Base-by-base conservation (phyloP, 257 asterid species). In the Mitragyna speciosa region DNA sequence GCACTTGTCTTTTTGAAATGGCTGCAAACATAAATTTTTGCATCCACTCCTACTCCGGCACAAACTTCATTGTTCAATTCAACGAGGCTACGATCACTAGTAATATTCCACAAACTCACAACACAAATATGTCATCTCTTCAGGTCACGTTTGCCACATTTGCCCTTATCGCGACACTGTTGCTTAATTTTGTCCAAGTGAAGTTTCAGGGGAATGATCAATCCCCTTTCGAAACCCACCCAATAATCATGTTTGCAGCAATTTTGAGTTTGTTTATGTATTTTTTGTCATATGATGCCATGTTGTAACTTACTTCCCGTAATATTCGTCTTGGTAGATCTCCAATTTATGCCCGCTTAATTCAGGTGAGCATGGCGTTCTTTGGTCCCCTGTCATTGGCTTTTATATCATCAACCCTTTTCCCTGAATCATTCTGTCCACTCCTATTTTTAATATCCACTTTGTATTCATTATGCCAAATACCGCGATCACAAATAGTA, bases 171-270 rank as follows among this genome's bases (percentile, higher is more conserved):
- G 66, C 66, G 9, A 9, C 76, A 0, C 24, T 28, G 47, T 12
- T 52, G 2, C 69, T 65, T 47, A 64, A 49, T 20, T 73, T 49
- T 61, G n/a, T 80, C 0, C 74, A 39, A 12, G 16, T 52, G 6
- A 67, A 75, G 49, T 75, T 51, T 67, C 71, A 67, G 54, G 79
- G 76, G 28, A 28, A 26, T 1, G 30, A 2, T 16, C 2, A 69
- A 78, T 41, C 83, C 7, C 83, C 80, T 4, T 80, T 80, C 20
- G 28, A 70, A 11, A 51, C 80, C 0, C 70, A 52, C 45, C 83
- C 79, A 0, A 65, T 9, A 56, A 52, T 33, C 28, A 78, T 78
- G 77, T 2, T 17, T 16, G 19, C 67, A 3, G 64, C 83, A 0
- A 36, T 65, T 39, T 24, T 12, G n/a, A 26, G 76, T 66, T 70